phyloP scores from a whole-genome alignment of 1,284 basidiomycete genomes.

The Apiotrichum sp. region DNA sequence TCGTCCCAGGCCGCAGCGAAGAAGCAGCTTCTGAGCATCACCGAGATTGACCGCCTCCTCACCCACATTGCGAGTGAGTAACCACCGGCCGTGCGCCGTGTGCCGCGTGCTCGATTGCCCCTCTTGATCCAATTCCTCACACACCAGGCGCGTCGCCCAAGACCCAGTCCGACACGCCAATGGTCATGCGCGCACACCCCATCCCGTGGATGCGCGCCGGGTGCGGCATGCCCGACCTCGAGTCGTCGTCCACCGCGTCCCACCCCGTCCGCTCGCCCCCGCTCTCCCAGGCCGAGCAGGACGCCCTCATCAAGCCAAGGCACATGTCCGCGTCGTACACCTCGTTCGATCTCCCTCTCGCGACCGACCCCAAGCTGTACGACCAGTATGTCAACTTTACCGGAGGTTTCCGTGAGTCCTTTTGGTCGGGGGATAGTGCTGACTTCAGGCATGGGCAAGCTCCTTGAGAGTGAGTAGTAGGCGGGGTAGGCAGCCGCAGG shows the following conservation, averaged over 20 bases:
- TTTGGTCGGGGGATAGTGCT: neutral
- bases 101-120: no score
- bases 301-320: conserved; percentile 29
- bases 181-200: conserved; percentile 39
- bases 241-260: conserved; percentile 5
- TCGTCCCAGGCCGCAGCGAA: conserved; percentile 13
- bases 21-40: conserved; percentile 35
- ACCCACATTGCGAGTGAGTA: conserved; percentile 40
- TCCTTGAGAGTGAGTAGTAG: conserved; percentile 40
- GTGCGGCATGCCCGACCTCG: conserved; percentile 28
- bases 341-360: conserved; percentile 41
- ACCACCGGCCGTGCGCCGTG: no score
- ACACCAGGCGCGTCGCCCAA: conserved; percentile 23
- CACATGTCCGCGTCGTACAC: conserved; percentile 46
- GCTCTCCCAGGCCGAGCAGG: conserved; percentile 15
- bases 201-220: conserved; percentile 34
- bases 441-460: conserved; percentile 43
- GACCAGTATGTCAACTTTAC: conserved; percentile 44
- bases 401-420: conserved; percentile 42
- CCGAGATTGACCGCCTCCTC: conserved; percentile 42
- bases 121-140: neutral
- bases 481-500: neutral
- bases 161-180: conserved; percentile 31
- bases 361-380: conserved; percentile 34
- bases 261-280: conserved; percentile 1